phyloP scores from a whole-genome alignment of 345 rosid genomes.

The Camelina sativa region DNA sequence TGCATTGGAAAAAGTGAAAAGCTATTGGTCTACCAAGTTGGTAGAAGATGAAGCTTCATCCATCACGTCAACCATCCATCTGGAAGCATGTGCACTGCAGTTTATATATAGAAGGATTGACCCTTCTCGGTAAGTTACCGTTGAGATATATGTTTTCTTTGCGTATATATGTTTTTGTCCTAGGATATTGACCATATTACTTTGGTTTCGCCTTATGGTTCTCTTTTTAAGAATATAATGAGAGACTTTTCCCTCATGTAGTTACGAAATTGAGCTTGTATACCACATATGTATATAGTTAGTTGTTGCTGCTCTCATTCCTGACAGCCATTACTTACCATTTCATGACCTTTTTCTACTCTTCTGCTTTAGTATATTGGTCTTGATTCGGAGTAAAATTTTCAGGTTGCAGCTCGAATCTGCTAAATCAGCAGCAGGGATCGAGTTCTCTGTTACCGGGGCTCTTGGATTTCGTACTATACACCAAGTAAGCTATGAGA shows the following conservation, averaged over 20 bases:
- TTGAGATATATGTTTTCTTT: slow-evolving; percentile 13
- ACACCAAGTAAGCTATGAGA: slow-evolving; percentile 65
- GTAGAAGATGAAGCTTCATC: slow-evolving; percentile 54
- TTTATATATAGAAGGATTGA: slow-evolving; percentile 72
- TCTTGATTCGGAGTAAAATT: slow-evolving; percentile 19
- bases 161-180: slow-evolving; percentile 1
- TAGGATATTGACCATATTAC: slow-evolving; percentile 4
- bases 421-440: slow-evolving; percentile 73
- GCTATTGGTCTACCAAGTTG: slow-evolving; percentile 64
- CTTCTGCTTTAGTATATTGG: slow-evolving; percentile 9
- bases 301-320: slow-evolving; percentile 4
- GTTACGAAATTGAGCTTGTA: slow-evolving; percentile 11
- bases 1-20: slow-evolving; percentile 56
- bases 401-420: slow-evolving; percentile 72
- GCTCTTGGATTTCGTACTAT: slow-evolving; percentile 82
- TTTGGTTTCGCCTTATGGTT: slow-evolving; percentile 10
- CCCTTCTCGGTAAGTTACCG: slow-evolving; percentile 63
- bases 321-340: slow-evolving; percentile 19
- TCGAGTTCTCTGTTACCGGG: slow-evolving; percentile 82
- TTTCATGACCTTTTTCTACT: slow-evolving; percentile 13
- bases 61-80: slow-evolving; percentile 68
- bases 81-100: slow-evolving; percentile 80
- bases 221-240: background rate
- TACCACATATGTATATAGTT: background rate
- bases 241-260: background rate